Evolutionary conservation across 208 protist genomes (phyloP), one percentile per base, ranked within the genome.

Genomic region (Trypanosoma mega): DNA sequence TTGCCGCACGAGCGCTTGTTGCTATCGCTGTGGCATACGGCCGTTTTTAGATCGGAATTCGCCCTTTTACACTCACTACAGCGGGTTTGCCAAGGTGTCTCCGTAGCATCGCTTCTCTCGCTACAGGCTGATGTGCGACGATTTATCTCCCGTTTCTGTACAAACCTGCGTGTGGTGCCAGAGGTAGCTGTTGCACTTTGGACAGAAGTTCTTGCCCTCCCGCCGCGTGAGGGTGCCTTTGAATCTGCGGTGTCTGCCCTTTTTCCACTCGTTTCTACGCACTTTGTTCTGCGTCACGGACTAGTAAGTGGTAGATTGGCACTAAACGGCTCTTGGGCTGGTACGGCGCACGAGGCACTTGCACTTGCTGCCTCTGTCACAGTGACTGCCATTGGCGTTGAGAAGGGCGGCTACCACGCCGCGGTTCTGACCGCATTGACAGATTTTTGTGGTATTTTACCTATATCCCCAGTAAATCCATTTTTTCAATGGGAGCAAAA

Each of bases 21-120:
- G n/a, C 74, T 72, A 44, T 68, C 63, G 14, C 61, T 94, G 24
- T 92, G 84, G 84, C 48, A 69, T 45, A 63, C 59, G 5, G 80
- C 82, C 24, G 80, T 87, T 0, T 94, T 92, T 46, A 74, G 88
- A n/a, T 47, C 78, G 4, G 88, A 90, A 49, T 92, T 92, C 56
- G 34, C 57, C n/a, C 63, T 85, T 31, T 24, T 87, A 29, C 82
- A 87, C 62, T 66, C 59, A 41, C 61, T 91, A 9, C 72, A 85
- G n/a, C 51, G 58, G 29, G 41, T 84, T 5, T 62, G 55, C 20
- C n/a, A 47, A 30, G n/a, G 23, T n/a, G 23, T n/a, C 33, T 51
- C 53, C 51, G 14, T 56, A 52, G 41, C 61, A 37, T 37, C 36
- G 44, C 30, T 79, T 5, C 68, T 49, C 11, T n/a, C 39, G 16